Percentiles rank a stretch among this genome's conserved stretches.
Evolutionary conservation across 225 moss, liverwort and hornwort species (phyloP).

Genomic region (Pseudisothecium myosuroides): DNA sequence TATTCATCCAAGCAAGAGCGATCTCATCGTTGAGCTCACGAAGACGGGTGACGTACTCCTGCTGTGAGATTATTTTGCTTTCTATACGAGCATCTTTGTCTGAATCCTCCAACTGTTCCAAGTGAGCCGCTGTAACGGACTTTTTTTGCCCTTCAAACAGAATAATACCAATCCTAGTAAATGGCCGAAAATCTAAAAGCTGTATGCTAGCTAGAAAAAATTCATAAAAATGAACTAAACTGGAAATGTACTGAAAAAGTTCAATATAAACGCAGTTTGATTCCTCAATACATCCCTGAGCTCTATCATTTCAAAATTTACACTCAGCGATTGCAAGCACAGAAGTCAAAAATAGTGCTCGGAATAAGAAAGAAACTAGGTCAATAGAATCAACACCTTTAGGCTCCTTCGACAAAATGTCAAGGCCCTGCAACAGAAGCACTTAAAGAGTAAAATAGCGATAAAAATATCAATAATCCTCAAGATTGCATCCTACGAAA

Average conservation of each 20-base stretch:
- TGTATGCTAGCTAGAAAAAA: background rate
- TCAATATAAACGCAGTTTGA: background rate
- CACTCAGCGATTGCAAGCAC: background rate
- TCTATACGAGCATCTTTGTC: constrained; percentile 72
- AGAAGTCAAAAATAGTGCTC: background rate
- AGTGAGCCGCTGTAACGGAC: constrained; percentile 70
- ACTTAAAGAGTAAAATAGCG: background rate
- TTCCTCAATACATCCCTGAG: background rate
- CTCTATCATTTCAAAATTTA: background rate
- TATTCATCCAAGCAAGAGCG: constrained; percentile 87
- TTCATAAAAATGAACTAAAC: background rate
- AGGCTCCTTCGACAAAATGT: constrained; percentile 87
- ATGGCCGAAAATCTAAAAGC: background rate
- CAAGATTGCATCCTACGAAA: background rate
- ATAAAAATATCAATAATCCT: background rate
- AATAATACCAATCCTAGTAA: background rate
- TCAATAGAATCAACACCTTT: constrained; percentile 48
- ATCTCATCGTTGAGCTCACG: constrained; percentile 93
- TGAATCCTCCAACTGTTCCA: constrained; percentile 90
- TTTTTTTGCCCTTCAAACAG: constrained; percentile 63
- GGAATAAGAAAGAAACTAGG: background rate
- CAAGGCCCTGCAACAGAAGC: constrained; percentile 67
- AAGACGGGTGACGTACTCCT: constrained; percentile 90
- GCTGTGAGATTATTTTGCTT: constrained; percentile 87
- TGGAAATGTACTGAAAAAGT: background rate